Percentiles rank a stretch among this genome's conserved stretches.
phyloP scores from a whole-genome alignment of 192 early-diverging fungal genomes.

The Chytriomyces sp. region DNA sequence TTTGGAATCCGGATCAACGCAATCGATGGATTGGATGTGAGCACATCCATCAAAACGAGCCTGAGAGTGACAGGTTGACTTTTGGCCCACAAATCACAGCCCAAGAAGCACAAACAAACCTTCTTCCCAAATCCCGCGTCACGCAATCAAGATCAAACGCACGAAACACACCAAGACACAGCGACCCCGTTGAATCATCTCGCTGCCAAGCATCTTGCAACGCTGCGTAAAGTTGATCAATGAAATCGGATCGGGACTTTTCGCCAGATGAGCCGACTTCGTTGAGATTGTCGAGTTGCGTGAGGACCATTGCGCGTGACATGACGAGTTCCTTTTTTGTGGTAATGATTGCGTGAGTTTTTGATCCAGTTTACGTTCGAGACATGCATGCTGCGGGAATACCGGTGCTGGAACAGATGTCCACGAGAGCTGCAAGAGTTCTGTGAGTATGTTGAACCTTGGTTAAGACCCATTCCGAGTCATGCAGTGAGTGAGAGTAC shows the following conservation, averaged over 20 bases:
- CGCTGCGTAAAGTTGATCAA: background rate
- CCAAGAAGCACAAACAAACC: background rate
- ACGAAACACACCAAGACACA: constrained; percentile 20
- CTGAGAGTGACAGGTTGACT: background rate
- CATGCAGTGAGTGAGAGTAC: background rate
- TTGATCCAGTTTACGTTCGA: background rate
- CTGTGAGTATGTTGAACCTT: background rate
- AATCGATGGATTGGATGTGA: background rate
- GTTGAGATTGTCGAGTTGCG: constrained; percentile 14
- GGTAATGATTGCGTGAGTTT: background rate
- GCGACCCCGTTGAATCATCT: background rate
- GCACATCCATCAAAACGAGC: background rate
- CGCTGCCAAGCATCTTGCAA: constrained; percentile 15
- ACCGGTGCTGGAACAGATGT: background rate
- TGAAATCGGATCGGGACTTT: constrained; percentile 5
- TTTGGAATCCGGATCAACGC: background rate
- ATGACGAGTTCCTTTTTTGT: constrained; percentile 24
- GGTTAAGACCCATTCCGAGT: too few relatives aligned
- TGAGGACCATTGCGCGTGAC: constrained; percentile 21
- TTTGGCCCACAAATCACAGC: background rate
- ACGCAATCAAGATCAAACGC: constrained; percentile 11
- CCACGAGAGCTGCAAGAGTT: background rate
- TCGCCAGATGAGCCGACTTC: background rate
- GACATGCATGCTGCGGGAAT: background rate
- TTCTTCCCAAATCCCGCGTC: background rate